Conservation (phyloP, 345 rosid species). For the Pistacia atlantica region DNA sequence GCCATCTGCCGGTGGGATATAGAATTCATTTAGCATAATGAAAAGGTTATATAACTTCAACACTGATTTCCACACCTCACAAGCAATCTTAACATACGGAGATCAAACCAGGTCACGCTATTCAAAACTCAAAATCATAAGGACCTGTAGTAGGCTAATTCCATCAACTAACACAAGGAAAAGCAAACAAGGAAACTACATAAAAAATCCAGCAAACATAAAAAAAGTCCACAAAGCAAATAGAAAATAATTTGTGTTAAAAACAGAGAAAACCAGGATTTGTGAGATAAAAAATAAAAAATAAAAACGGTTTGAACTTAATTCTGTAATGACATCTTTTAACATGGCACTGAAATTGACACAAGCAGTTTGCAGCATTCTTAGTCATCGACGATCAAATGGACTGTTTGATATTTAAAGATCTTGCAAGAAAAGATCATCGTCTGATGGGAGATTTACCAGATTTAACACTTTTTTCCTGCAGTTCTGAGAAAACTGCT, state of each 20-base stretch:
- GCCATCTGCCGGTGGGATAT: constrained; percentile 60
- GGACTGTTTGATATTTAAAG: no score
- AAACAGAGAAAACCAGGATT: not conserved
- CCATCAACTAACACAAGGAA: no score
- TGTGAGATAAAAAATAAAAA: not conserved
- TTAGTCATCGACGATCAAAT: no score
- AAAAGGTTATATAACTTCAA: not conserved
- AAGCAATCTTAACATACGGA: constrained; percentile 2
- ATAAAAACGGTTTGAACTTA: no score
- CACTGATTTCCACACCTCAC: not conserved
- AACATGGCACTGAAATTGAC: no score
- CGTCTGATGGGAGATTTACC: no score
- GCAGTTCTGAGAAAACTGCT: no score
- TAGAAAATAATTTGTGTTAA: not conserved
- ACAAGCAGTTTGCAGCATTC: no score
- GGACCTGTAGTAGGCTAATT: not conserved
- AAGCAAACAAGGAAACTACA: not conserved
- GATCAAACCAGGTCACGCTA: constrained; percentile 5
- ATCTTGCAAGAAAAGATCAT: no score
- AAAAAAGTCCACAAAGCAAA: not conserved
- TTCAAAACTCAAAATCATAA: constrained; percentile 7
- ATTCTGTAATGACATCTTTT: no score
- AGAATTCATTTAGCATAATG: constrained; percentile 8
- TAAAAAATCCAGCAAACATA: not conserved
- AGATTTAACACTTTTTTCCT: no score